These are phyloP conservation scores for Bacidia gigantensis DNA, from an alignment of 495 filamentous ascomycete genomes.

Conservation along the genomic window DNA sequence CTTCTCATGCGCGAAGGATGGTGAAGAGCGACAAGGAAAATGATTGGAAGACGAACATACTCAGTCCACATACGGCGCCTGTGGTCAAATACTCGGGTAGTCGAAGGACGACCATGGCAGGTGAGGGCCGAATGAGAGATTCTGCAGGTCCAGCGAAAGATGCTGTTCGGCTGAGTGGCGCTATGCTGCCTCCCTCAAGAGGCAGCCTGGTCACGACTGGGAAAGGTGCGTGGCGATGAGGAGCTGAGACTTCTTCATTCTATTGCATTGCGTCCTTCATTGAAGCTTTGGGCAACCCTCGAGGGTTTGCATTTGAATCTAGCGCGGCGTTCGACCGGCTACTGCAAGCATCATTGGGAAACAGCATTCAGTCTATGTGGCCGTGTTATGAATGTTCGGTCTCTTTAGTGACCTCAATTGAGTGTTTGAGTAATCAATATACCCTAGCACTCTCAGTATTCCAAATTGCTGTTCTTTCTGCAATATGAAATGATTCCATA, in stretches of 20 bases:
- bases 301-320: neutral
- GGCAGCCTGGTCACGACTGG: constrained; percentile 15
- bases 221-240: constrained; percentile 19
- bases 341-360: neutral
- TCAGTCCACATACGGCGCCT: constrained; percentile 51
- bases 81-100: constrained; percentile 45
- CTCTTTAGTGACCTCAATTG: neutral
- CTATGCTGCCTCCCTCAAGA: constrained; percentile 12
- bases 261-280: neutral
- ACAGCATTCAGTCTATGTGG: neutral
- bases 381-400: neutral
- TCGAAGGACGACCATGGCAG: constrained; percentile 35
- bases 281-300: neutral
- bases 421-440: neutral
- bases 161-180: constrained; percentile 32
- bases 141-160: constrained; percentile 31
- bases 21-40: constrained; percentile 50
- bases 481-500: neutral
- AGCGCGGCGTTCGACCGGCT: constrained; percentile 2
- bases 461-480: neutral
- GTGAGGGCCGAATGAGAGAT: constrained; percentile 34
- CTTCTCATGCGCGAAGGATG: constrained; percentile 56
- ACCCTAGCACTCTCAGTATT: no score
- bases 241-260: neutral
- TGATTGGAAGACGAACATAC: constrained; percentile 40